phyloP scores from a whole-genome alignment of 140 eudicot species.

The Senecio squalidus region DNA sequence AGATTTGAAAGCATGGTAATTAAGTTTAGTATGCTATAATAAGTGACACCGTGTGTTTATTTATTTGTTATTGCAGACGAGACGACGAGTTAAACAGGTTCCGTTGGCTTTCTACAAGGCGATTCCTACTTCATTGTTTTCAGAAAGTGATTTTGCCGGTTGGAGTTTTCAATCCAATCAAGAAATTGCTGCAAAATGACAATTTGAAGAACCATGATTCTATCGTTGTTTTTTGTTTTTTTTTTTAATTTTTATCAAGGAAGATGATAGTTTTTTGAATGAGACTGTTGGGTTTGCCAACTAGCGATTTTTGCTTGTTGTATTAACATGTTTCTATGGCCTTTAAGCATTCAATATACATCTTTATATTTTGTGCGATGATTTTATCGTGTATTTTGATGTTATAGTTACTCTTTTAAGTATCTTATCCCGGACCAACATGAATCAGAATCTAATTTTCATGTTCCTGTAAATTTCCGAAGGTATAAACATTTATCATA shows the following conservation, averaged over 20 bases:
- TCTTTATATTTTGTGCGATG: no score
- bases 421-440: no score
- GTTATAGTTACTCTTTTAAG: no score
- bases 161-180: conserved; percentile 51
- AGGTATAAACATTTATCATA: no score
- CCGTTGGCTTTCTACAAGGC: conserved; percentile 80
- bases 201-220: background rate
- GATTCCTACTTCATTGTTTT: conserved; percentile 59
- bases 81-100: conserved; percentile 83
- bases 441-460: no score
- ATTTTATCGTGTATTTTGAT: no score
- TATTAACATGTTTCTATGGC: background rate
- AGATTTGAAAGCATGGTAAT: background rate
- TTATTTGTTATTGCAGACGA: conserved; percentile 41
- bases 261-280: background rate
- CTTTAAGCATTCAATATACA: no score
- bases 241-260: background rate
- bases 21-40: background rate
- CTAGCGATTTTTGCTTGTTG: background rate
- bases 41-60: background rate
- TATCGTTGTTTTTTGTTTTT: background rate
- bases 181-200: background rate
- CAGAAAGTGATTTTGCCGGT: conserved; percentile 74
- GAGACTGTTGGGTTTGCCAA: background rate
- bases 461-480: no score